phyloP scores from a whole-genome alignment of 768 basidiomycete species.

The Xerocomus potaroensis region DNA sequence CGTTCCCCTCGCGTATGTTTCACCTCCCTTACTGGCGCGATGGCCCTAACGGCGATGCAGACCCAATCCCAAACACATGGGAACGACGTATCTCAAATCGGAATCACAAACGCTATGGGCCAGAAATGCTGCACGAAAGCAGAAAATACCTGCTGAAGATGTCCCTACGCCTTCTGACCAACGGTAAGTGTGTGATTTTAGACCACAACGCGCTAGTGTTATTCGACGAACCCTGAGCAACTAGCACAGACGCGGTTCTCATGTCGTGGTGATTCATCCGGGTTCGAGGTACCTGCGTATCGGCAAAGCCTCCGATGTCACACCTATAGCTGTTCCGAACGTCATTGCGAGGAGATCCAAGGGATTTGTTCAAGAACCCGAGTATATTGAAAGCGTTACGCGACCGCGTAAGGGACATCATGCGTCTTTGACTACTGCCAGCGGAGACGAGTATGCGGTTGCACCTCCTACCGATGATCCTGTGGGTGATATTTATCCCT shows the following conservation, averaged over 20 bases:
- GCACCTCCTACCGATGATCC: conserved; percentile 53
- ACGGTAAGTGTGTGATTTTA: conserved; percentile 36
- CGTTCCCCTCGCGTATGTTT: conserved; percentile 67
- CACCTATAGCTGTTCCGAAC: conserved; percentile 61
- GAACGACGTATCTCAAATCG: conserved; percentile 71
- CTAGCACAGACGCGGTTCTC: conserved; percentile 61
- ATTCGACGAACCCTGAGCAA: conserved; percentile 28
- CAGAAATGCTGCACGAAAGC: conserved; percentile 56
- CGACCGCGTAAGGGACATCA: conserved; percentile 45
- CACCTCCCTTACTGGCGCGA: conserved; percentile 1
- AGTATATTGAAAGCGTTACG: conserved; percentile 47
- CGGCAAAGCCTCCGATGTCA: conserved; percentile 74
- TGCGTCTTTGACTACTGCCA: conserved; percentile 22
- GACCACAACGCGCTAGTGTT: conserved; percentile 6
- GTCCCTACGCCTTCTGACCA: conserved; percentile 37
- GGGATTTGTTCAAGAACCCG: conserved; percentile 38
- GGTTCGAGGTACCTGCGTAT: conserved; percentile 72
- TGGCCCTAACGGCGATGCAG: conserved; percentile 34
- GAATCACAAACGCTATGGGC: conserved; percentile 74
- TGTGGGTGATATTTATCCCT: conserved; percentile 35
- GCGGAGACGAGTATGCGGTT: conserved; percentile 51
- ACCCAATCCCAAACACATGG: conserved; percentile 76
- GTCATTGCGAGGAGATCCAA: conserved; percentile 68
- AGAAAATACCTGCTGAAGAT: conserved; percentile 43
- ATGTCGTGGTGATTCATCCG: conserved; percentile 75